phyloP scores from a whole-genome alignment of 1,139 yeast genomes.

The Geotrichum fermentans region DNA sequence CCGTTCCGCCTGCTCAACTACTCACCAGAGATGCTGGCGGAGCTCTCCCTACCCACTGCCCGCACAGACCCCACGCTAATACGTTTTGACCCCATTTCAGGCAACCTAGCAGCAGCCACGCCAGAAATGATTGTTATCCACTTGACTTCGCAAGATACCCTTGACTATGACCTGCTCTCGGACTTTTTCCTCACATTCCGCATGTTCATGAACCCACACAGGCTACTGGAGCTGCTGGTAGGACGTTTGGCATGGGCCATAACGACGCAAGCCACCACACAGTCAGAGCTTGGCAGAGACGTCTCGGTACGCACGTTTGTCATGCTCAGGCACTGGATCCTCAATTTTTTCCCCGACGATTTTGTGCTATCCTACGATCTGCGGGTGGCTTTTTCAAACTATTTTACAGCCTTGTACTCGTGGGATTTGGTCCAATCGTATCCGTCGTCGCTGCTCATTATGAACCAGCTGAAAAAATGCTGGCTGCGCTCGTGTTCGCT shows the following conservation, averaged over 20 bases:
- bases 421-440: constrained; percentile 30
- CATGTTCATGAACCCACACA: constrained; percentile 54
- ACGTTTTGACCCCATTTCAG: constrained; percentile 8
- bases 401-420: constrained; percentile 32
- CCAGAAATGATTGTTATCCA: constrained; percentile 58
- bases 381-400: constrained; percentile 32
- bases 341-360: constrained; percentile 46
- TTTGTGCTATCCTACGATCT: constrained; percentile 37
- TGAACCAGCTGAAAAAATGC: constrained; percentile 37
- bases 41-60: constrained; percentile 9
- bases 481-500: constrained; percentile 37
- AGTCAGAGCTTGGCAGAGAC: constrained; percentile 52
- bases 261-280: constrained; percentile 33
- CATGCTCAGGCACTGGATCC: constrained; percentile 80
- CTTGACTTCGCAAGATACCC: constrained; percentile 70
- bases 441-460: constrained; percentile 30
- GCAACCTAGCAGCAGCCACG: constrained; percentile 19
- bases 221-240: constrained; percentile 56
- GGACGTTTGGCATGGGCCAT: constrained; percentile 73
- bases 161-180: constrained; percentile 71
- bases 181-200: constrained; percentile 86
- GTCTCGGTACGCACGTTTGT: constrained; percentile 84
- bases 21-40: constrained; percentile 9
- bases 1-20: constrained; percentile 11
- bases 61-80: constrained; percentile 11